phyloP scores from a whole-genome alignment of 2,329 filamentous ascomycete species.

The Rosellinia necatrix region DNA sequence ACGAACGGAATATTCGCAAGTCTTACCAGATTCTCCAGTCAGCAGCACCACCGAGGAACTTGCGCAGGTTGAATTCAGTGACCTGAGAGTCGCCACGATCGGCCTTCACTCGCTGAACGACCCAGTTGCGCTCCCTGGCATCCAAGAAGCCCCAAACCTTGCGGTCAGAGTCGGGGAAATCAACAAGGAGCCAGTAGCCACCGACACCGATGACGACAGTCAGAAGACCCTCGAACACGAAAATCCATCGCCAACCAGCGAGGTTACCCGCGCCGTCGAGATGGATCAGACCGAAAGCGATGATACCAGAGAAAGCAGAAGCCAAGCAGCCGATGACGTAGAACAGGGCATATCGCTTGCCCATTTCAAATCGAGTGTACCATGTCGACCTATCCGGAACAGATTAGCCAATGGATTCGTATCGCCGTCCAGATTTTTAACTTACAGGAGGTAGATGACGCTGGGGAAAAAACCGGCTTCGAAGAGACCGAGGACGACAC shows the following conservation, averaged over 20 bases:
- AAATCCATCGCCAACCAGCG: slow-evolving; percentile 71
- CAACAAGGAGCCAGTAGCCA: slow-evolving; percentile 51
- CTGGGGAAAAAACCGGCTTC: slow-evolving; percentile 74
- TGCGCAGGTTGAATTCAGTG: slow-evolving; percentile 49
- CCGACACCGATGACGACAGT: slow-evolving; percentile 53
- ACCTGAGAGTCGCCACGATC: slow-evolving; percentile 54
- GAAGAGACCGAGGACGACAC: slow-evolving; percentile 65
- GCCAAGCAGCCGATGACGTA: slow-evolving; percentile 71
- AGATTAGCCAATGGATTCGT: too few relatives aligned
- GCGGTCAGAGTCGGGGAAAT: slow-evolving; percentile 53
- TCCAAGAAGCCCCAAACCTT: slow-evolving; percentile 48
- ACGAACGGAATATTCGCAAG: slow-evolving; percentile 40
- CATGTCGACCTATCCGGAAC: slow-evolving; percentile 64
- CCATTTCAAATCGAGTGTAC: slow-evolving; percentile 72
- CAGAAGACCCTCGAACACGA: slow-evolving; percentile 58
- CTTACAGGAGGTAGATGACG: slow-evolving; percentile 68
- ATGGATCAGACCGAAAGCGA: slow-evolving; percentile 73
- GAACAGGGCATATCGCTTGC: slow-evolving; percentile 71
- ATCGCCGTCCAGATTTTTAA: not conserved
- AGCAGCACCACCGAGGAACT: slow-evolving; percentile 43
- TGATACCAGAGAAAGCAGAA: slow-evolving; percentile 68
- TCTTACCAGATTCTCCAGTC: slow-evolving; percentile 53
- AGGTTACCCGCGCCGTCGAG: slow-evolving; percentile 60
- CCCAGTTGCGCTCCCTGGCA: slow-evolving; percentile 44
- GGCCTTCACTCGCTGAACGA: slow-evolving; percentile 46